Evolutionary conservation across 2,329 filamentous ascomycete genomes (phyloP).

Genomic region (Cladophialophora bantiana): DNA sequence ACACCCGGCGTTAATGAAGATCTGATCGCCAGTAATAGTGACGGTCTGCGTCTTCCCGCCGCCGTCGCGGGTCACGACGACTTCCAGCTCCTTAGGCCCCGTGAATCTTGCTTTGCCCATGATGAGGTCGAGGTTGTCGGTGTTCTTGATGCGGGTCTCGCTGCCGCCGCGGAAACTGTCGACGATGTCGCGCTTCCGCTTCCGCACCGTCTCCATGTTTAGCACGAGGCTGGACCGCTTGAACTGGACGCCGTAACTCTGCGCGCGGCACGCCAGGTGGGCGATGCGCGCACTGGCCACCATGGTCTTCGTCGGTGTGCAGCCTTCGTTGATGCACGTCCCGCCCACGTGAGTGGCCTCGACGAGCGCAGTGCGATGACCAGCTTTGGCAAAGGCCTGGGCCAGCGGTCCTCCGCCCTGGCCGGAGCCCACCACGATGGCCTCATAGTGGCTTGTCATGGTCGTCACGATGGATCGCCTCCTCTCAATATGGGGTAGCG

Average conservation of each 20-base stretch:
- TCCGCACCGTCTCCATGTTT: conserved; percentile 59
- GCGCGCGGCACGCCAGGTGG: conserved; percentile 52
- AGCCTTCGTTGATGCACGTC: conserved; percentile 63
- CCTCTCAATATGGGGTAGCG: background rate
- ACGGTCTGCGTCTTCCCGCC: conserved; percentile 35
- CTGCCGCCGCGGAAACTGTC: conserved; percentile 57
- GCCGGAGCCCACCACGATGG: conserved; percentile 61
- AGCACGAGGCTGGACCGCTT: conserved; percentile 45
- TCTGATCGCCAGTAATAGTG: conserved; percentile 45
- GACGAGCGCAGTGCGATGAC: conserved; percentile 56
- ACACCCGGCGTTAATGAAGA: conserved; percentile 41
- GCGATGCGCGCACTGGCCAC: conserved; percentile 61
- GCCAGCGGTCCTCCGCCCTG: conserved; percentile 61
- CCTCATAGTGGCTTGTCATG: conserved; percentile 46
- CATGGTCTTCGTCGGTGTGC: conserved; percentile 66
- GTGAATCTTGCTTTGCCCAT: conserved; percentile 56
- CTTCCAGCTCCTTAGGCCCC: conserved; percentile 49
- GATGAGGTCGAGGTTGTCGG: conserved; percentile 52
- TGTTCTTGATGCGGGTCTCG: conserved; percentile 51
- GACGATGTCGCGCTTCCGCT: conserved; percentile 63
- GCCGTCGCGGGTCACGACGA: conserved; percentile 40
- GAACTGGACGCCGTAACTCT: conserved; percentile 56
- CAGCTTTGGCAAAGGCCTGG: conserved; percentile 54
- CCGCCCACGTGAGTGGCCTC: conserved; percentile 59
- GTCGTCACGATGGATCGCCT: conserved; percentile 12